phyloP scores from a whole-genome alignment of 345 rosid genomes.

The Citrus hindsii region DNA sequence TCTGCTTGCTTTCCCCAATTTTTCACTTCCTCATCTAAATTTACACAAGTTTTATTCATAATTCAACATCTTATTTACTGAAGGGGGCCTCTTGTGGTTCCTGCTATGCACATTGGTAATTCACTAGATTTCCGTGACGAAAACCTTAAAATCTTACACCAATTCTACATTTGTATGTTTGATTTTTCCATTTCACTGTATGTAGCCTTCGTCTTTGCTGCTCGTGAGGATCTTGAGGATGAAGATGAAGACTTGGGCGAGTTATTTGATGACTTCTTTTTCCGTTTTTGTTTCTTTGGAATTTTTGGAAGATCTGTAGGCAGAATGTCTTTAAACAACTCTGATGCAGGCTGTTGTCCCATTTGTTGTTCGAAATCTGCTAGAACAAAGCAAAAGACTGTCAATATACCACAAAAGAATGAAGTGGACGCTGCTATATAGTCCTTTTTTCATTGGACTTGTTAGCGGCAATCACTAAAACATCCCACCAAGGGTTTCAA shows the following conservation, averaged over 20 bases:
- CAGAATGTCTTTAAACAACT: constrained; percentile 28
- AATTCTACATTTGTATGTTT: constrained; percentile 18
- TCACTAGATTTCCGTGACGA: background rate
- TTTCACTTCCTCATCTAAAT: background rate
- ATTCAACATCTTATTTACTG: background rate
- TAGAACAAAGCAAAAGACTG: background rate
- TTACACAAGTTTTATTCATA: constrained; percentile 17
- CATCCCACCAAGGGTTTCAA: background rate
- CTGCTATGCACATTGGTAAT: constrained; percentile 1
- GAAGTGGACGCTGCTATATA: background rate
- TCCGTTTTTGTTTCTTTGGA: constrained; percentile 51
- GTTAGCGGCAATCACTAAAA: background rate
- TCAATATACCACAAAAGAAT: background rate
- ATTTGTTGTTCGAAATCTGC: constrained; percentile 42
- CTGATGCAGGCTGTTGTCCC: constrained; percentile 29
- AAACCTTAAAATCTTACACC: constrained; percentile 8
- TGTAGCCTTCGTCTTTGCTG: constrained; percentile 26
- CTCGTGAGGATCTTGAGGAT: constrained; percentile 32
- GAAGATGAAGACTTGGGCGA: constrained; percentile 45
- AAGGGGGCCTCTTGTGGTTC: background rate
- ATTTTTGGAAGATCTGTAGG: constrained; percentile 29
- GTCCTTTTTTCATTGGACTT: background rate
- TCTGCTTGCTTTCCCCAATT: background rate
- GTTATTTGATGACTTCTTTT: constrained; percentile 40
- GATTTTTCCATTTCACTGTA: constrained; percentile 20